A percentile compares a stretch with the other conserved stretches of the same genome.
These are phyloP conservation scores for Kalaharituber pfeilii DNA, from an alignment of 2,329 filamentous ascomycete species.

Conservation along the genomic window DNA sequence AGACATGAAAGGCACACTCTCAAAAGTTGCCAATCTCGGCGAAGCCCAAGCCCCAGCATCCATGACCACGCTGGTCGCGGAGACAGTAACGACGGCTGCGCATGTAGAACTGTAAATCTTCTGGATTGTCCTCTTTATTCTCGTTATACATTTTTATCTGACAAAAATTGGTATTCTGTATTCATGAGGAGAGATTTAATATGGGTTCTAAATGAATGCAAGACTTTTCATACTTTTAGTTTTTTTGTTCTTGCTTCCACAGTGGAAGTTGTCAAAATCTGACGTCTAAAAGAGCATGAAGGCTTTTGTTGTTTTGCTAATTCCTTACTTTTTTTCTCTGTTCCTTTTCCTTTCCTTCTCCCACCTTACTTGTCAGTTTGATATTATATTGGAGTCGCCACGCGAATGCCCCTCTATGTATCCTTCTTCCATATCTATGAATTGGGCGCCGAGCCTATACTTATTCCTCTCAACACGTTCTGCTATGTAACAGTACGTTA, in stretches of 20 bases:
- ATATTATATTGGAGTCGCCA: no score
- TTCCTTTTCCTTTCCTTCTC: no score
- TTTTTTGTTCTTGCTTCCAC: background rate
- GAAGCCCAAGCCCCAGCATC: background rate
- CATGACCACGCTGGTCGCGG: background rate
- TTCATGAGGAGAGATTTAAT: background rate
- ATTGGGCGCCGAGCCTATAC: no score
- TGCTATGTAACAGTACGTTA: no score
- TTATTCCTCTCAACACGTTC: no score
- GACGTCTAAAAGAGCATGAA: background rate
- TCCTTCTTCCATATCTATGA: no score
- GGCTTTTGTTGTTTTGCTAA: no score
- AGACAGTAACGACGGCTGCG: background rate
- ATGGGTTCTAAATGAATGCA: background rate
- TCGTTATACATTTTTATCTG: background rate
- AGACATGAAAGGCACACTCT: conserved; percentile 29
- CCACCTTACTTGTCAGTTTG: no score
- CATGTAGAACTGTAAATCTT: background rate
- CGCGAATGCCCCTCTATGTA: no score
- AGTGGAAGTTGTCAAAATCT: background rate
- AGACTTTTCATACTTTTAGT: background rate
- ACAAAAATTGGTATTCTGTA: background rate
- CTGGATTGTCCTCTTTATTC: background rate
- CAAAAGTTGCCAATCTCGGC: background rate
- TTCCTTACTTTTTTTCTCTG: no score